phyloP scores from a whole-genome alignment of 225 moss, liverwort and hornwort genomes.

The Lunularia cruciata region DNA sequence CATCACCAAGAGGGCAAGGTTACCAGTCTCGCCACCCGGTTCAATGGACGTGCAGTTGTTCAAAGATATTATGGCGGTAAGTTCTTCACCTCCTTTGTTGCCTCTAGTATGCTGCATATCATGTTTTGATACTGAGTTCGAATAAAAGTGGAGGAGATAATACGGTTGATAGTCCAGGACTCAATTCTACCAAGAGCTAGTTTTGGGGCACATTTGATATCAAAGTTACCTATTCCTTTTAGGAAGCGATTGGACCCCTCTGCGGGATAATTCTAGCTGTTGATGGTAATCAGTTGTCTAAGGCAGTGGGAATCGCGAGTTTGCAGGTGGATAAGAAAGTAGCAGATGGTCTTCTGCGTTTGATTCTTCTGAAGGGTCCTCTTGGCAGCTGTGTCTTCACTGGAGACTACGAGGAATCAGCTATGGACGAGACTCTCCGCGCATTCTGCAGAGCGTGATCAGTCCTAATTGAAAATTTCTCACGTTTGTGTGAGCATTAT shows the following conservation, averaged over 20 bases:
- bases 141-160: not conserved
- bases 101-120: not conserved
- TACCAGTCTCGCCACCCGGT: conserved; percentile 72
- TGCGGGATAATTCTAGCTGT: no score
- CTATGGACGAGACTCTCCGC: conserved; percentile 73
- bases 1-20: conserved; percentile 60
- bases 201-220: no score
- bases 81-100: not conserved
- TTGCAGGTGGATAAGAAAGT: conserved; percentile 89
- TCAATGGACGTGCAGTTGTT: conserved; percentile 78
- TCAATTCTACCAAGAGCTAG: no score
- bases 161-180: not conserved
- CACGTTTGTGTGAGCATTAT: conserved; percentile 1
- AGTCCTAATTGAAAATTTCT: not conserved
- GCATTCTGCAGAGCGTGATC: conserved; percentile 68
- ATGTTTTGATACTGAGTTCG: not conserved
- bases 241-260: no score
- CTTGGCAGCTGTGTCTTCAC: conserved; percentile 94
- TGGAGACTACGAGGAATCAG: conserved; percentile 66
- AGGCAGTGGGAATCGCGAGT: not conserved
- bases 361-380: conserved; percentile 88
- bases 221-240: no score
- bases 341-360: conserved; percentile 81
- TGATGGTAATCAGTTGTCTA: no score
- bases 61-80: conserved; percentile 83